A percentile compares a stretch with the other conserved stretches of the same genome.
Conservation (phyloP, 1,284 basidiomycete genomes). For the Ceratobasidium sp. region DNA sequence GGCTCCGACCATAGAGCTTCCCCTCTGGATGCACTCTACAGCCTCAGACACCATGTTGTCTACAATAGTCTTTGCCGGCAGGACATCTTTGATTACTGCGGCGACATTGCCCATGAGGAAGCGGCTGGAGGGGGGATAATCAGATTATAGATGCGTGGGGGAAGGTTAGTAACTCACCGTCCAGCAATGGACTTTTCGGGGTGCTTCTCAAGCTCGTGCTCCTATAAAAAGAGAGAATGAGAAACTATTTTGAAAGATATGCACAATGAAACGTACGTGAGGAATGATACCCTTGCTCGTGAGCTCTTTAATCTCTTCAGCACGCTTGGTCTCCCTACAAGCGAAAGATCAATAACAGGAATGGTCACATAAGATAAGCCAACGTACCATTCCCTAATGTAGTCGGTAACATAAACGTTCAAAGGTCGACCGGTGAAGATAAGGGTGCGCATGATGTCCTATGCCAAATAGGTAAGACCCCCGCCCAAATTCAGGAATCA, state of each 20-base stretch:
- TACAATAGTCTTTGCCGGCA: constrained; percentile 56
- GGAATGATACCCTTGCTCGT: constrained; percentile 48
- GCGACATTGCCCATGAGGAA: constrained; percentile 49
- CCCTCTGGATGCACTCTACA: constrained; percentile 46
- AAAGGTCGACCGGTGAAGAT: constrained; percentile 78
- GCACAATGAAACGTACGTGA: constrained; percentile 3
- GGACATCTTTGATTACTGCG: constrained; percentile 56
- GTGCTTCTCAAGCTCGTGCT: constrained; percentile 45
- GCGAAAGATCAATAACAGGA: not conserved
- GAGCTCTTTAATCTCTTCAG: constrained; percentile 83
- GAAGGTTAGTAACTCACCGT: constrained; percentile 11
- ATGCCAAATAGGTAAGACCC: constrained; percentile 53
- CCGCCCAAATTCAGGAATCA: too few species aligned
- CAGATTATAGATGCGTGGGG: not conserved
- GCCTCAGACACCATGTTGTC: constrained; percentile 51
- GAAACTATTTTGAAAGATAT: too few species aligned
- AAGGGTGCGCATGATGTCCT: constrained; percentile 72
- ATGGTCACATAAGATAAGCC: not conserved
- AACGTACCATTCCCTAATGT: constrained; percentile 80
- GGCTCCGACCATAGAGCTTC: constrained; percentile 26
- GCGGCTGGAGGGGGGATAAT: constrained; percentile 37
- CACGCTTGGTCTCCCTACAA: constrained; percentile 67
- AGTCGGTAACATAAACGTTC: constrained; percentile 83
- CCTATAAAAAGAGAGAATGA: not conserved
- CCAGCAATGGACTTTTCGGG: constrained; percentile 46